Conservation (phyloP, 2,329 filamentous ascomycete species). For the Claviceps purpurea region DNA sequence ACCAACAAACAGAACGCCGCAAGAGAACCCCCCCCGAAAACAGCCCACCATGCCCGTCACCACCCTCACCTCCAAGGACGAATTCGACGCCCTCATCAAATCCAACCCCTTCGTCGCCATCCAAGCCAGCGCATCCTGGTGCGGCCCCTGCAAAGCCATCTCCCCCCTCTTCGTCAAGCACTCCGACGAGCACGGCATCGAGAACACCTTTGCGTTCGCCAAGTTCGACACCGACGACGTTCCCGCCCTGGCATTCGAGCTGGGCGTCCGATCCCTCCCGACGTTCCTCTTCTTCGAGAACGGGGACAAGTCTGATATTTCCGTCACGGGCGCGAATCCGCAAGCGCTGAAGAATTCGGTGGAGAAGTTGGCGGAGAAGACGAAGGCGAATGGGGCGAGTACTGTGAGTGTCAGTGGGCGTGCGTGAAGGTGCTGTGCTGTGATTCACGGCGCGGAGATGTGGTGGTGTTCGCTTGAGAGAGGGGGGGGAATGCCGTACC, state of each 20-base stretch:
- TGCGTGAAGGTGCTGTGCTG: no score
- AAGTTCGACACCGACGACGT: constrained; percentile 46
- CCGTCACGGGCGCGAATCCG: constrained; percentile 27
- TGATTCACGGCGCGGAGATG: no score
- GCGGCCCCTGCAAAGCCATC: constrained; percentile 46
- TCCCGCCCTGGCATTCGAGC: constrained; percentile 33
- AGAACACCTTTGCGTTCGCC: constrained; percentile 37
- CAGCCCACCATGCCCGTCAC: constrained; percentile 19
- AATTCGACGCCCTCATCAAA: constrained; percentile 36
- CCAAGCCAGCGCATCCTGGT: constrained; percentile 49
- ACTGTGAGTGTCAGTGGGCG: constrained; percentile 4
- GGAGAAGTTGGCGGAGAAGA: constrained; percentile 13
- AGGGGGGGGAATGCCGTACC: no score
- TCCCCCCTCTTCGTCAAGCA: constrained; percentile 39
- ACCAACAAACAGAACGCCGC: no score
- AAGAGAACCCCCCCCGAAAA: not conserved
- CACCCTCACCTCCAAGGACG: constrained; percentile 26
- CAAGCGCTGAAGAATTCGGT: constrained; percentile 18
- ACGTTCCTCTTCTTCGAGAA: constrained; percentile 48
- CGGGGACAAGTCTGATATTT: constrained; percentile 29
- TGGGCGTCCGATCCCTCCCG: constrained; percentile 42
- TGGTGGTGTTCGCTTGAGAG: no score
- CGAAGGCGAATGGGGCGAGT: constrained; percentile 10
- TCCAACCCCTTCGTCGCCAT: constrained; percentile 37
- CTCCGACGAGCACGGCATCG: constrained; percentile 22